Evolutionary conservation across 2,329 filamentous ascomycete genomes (phyloP).

Genomic region (Fonsecaea erecta): DNA sequence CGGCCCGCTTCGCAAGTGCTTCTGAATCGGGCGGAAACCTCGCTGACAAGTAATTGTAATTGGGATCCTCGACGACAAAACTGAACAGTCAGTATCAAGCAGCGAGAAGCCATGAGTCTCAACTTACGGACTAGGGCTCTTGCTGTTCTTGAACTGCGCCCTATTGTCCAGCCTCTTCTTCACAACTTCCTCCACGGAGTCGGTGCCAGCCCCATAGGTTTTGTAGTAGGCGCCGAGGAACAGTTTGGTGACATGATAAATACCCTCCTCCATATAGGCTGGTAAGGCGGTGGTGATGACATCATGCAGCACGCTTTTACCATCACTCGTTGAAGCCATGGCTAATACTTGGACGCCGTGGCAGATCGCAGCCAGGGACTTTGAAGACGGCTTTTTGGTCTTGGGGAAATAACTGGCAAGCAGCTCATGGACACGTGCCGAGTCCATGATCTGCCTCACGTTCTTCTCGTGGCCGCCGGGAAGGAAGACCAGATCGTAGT

Average conservation of each 20-base stretch:
- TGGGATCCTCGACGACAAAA: slow-evolving; percentile 53
- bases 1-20: slow-evolving; percentile 22
- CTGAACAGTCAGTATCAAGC: slow-evolving; percentile 33
- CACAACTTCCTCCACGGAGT: slow-evolving; percentile 55
- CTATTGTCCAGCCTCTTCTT: slow-evolving; percentile 51
- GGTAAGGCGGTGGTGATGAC: slow-evolving; percentile 57
- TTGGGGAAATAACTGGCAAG: slow-evolving; percentile 55
- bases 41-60: slow-evolving; percentile 35
- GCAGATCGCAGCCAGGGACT: slow-evolving; percentile 56
- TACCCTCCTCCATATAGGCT: slow-evolving; percentile 54
- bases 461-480: slow-evolving; percentile 61
- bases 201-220: slow-evolving; percentile 59
- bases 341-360: slow-evolving; percentile 60
- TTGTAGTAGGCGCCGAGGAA: slow-evolving; percentile 63
- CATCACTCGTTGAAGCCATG: slow-evolving; percentile 41
- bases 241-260: slow-evolving; percentile 55
- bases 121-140: slow-evolving; percentile 48
- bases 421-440: slow-evolving; percentile 50
- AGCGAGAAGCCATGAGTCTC: no score
- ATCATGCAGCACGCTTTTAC: slow-evolving; percentile 55
- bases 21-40: slow-evolving; percentile 35
- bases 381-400: slow-evolving; percentile 52
- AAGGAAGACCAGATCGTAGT: slow-evolving; percentile 56
- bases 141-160: slow-evolving; percentile 53
- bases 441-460: slow-evolving; percentile 59